Evolutionary conservation across 352 stramenopile species (phyloP), one percentile per base, ranked within the genome.

Genomic region (Phytopythium litorale): DNA sequence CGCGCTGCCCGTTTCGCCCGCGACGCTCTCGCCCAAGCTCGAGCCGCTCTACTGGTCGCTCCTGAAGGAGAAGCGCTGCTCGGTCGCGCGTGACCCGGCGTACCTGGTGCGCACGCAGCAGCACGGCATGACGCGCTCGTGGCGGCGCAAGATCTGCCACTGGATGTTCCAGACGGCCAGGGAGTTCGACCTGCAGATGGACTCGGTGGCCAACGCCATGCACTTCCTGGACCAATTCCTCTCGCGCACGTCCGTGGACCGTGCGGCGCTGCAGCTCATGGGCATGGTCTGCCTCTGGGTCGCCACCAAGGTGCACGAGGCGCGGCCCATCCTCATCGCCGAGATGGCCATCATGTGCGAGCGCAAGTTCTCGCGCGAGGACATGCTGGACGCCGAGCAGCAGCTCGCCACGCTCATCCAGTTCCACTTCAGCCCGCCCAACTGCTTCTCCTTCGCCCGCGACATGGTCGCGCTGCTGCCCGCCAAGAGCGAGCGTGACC

Each of bases 151-250:
- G 54, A 87, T 93, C 50, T 89, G 78, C 53, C 81, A 74, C 37
- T 93, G 84, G 84, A 93, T 93, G 84, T 85, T 91, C 51, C 55
- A 89, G 74, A 91, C 81, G 0, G 76, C 79, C 25, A 76, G 83
- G 48, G 77, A 86, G 60, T 91, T 93, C 58, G 78, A 88, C 52
- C 68, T 93, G 58, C 75, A 75, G 21, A 75, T 81, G 57, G 81
- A 93, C 62, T 75, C 77, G 12, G 75, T 90, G 13, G 81, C 61
- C 45, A 78, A 70, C 28, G 79, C 80, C 21, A 75, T 91, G 49
- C 76, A 88, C 66, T 89, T 80, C 60, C 72, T 93, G 64, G 84
- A 93, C 63, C 72, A 86, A 60, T 91, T 87, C 63, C 67, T 93
- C 7, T 83, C 72, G 32, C 59, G 66, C 6, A 73, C 81, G 65